Percentiles rank a stretch among this genome's conserved stretches.
Conservation (phyloP, 2,329 filamentous ascomycete genomes). For the Aspergillus sp. region DNA sequence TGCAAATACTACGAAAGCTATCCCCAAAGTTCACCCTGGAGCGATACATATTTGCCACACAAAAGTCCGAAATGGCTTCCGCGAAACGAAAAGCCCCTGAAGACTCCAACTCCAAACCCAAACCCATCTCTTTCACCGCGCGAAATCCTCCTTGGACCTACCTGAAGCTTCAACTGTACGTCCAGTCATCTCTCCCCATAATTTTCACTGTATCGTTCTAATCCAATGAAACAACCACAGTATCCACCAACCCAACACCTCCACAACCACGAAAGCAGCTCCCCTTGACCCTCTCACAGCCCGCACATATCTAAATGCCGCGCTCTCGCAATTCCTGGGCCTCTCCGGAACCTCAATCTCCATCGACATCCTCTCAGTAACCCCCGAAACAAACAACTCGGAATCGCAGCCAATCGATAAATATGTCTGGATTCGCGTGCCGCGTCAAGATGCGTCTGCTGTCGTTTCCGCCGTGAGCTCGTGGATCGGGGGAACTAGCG, state of each 20-base stretch:
- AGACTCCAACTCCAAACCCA: slow-evolving; percentile 6
- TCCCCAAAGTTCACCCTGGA: not conserved
- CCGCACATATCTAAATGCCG: slow-evolving; percentile 46
- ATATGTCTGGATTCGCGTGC: slow-evolving; percentile 45
- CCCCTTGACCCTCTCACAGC: slow-evolving; percentile 48
- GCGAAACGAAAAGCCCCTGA: slow-evolving; percentile 30
- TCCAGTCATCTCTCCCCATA: not conserved
- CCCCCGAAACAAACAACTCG: not conserved
- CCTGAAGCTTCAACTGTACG: slow-evolving; percentile 44
- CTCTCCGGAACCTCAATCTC: slow-evolving; percentile 47
- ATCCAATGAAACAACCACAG: slow-evolving; percentile 15
- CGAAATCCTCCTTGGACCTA: slow-evolving; percentile 47
- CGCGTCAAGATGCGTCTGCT: slow-evolving; percentile 44
- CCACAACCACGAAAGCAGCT: slow-evolving; percentile 17
- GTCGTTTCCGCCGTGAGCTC: slow-evolving; percentile 48
- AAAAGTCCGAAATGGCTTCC: not conserved
- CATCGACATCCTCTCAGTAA: slow-evolving; percentile 48
- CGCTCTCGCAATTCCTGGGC: slow-evolving; percentile 49
- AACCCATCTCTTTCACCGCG: slow-evolving; percentile 36
- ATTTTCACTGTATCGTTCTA: not conserved
- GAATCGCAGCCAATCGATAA: slow-evolving; percentile 9
- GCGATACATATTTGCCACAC: not conserved
- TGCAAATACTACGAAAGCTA: not conserved
- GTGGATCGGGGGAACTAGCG: slow-evolving; percentile 40
- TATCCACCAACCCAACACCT: slow-evolving; percentile 27